Evolutionary conservation across 73 alveolate genomes (phyloP).

Genomic region (Breviolum minutum): DNA sequence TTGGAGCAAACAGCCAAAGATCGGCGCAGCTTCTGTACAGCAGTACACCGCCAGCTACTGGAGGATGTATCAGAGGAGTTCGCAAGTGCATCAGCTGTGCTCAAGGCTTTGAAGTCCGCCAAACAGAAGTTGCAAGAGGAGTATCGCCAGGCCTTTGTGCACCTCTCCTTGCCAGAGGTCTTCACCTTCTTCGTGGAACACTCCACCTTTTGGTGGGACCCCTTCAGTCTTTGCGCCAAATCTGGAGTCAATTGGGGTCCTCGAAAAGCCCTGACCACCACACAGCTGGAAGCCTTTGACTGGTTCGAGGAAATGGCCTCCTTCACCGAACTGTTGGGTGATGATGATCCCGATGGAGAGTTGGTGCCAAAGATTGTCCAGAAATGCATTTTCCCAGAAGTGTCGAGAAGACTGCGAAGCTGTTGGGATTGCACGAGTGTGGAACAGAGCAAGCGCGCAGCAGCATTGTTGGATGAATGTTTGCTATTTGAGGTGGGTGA

Average conservation of each 20-base stretch:
- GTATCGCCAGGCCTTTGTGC: constrained; percentile 54
- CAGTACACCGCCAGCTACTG: constrained; percentile 39
- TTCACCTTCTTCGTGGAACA: constrained; percentile 77
- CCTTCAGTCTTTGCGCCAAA: background rate
- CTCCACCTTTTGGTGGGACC: constrained; percentile 73
- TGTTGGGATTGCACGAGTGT: constrained; percentile 72
- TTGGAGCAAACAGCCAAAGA: constrained; percentile 34
- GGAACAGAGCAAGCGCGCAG: constrained; percentile 43
- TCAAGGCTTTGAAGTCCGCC: background rate
- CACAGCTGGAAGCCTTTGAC: constrained; percentile 88
- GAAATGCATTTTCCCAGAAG: constrained; percentile 93
- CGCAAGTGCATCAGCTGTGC: constrained; percentile 38
- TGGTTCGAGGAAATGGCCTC: constrained; percentile 94
- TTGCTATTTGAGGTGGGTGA: constrained; percentile 86
- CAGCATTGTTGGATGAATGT: constrained; percentile 85
- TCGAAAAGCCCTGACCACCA: constrained; percentile 35
- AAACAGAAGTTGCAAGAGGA: background rate
- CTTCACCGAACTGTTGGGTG: constrained; percentile 84
- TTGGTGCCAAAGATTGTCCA: constrained; percentile 85
- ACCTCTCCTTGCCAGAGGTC: constrained; percentile 71
- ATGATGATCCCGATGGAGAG: constrained; percentile 85
- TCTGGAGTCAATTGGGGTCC: constrained; percentile 4
- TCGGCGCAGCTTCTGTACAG: constrained; percentile 33
- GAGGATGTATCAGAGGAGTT: constrained; percentile 78
- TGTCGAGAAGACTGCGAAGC: constrained; percentile 56